Percentiles rank a stretch among this genome's conserved stretches.
phyloP scores from a whole-genome alignment of 2,329 filamentous ascomycete species.

The Dactylellina drechsleri region DNA sequence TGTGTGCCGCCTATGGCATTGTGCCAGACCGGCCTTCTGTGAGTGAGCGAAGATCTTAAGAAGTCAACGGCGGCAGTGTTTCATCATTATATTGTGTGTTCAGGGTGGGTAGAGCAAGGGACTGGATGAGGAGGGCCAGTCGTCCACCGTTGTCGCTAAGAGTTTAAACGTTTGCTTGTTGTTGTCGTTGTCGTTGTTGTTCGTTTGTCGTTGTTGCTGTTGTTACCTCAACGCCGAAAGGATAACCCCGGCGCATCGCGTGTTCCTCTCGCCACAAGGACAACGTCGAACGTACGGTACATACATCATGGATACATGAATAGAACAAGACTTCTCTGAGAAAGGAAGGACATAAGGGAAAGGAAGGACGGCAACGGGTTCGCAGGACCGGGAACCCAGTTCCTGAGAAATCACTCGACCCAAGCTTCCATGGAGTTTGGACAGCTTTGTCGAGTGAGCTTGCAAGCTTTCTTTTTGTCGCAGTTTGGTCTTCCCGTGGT shows the following conservation, averaged over 20 bases:
- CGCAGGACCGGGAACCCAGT: constrained; percentile 22
- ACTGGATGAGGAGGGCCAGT: constrained; percentile 12
- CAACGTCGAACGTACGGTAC: constrained; percentile 22
- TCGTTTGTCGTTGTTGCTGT: neutral
- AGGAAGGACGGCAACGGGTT: constrained; percentile 15
- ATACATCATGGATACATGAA: neutral
- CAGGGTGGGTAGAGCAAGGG: neutral
- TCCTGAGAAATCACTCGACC: constrained; percentile 25
- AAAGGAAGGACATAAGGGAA: constrained; percentile 14
- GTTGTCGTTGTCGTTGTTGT: constrained; percentile 8
- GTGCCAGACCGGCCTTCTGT: constrained; percentile 2
- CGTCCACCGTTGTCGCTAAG: neutral
- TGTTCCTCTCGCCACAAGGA: constrained; percentile 51
- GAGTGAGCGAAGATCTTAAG: constrained; percentile 6
- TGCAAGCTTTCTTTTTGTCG: constrained; percentile 6
- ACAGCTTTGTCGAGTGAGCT: neutral
- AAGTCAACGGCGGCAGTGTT: neutral
- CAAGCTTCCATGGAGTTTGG: neutral
- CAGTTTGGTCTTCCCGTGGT: constrained; percentile 8
- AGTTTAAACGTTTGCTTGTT: too few relatives aligned
- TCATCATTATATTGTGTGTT: constrained; percentile 19
- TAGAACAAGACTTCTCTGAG: constrained; percentile 11
- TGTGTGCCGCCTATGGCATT: constrained; percentile 6
- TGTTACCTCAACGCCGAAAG: constrained; percentile 14
- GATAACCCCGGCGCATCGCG: constrained; percentile 34